These are phyloP conservation scores for Stentor coeruleus DNA, from an alignment of 73 alveolate genomes.

Conservation along the genomic window DNA sequence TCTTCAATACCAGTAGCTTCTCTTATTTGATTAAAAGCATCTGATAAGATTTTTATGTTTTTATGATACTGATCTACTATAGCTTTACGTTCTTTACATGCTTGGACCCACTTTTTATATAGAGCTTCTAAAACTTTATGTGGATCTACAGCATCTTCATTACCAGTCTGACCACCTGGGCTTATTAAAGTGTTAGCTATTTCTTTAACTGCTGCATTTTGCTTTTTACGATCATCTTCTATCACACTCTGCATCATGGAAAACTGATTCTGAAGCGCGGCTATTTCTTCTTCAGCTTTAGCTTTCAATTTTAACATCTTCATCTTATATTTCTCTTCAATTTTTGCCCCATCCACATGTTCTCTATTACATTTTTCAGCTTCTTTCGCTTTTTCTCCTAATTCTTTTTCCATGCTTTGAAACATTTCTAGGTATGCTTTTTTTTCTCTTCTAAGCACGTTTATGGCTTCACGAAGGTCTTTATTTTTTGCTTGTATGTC, in stretches of 20 bases:
- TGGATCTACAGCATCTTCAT: background rate
- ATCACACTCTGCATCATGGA: background rate
- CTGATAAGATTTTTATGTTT: conserved; percentile 51
- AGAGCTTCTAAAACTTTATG: background rate
- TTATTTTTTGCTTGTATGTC: background rate
- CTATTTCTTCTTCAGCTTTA: background rate
- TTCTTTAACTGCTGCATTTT: background rate
- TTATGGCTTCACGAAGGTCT: background rate
- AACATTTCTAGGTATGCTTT: background rate
- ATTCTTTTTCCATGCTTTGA: background rate
- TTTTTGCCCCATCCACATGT: background rate
- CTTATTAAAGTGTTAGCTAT: background rate
- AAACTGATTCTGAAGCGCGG: background rate
- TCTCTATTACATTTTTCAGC: background rate
- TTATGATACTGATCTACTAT: conserved; percentile 48
- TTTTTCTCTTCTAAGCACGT: background rate
- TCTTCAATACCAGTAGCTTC: conserved; percentile 65
- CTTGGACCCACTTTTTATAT: conserved; percentile 41
- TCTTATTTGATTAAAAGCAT: conserved; percentile 60
- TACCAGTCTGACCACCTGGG: background rate
- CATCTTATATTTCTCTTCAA: background rate
- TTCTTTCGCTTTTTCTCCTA: background rate
- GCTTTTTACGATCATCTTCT: background rate
- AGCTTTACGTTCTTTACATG: conserved; percentile 56
- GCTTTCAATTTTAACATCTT: background rate